These are phyloP conservation scores for Daldinia vernicosa DNA, from an alignment of 495 filamentous ascomycete genomes.

Conservation along the genomic window DNA sequence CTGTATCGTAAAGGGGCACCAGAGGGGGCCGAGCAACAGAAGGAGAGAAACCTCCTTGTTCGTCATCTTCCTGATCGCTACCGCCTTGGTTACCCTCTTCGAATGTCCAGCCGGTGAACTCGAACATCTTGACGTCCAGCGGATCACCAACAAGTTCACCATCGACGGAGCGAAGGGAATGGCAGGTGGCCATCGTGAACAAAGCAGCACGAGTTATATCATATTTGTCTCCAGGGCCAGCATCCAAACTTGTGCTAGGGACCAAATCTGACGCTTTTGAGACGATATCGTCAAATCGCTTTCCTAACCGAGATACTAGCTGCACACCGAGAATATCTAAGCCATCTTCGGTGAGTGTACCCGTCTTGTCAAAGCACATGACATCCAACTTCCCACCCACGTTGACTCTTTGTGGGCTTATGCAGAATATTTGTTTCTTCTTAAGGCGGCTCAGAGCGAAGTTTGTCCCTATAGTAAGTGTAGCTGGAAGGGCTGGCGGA, in stretches of 20 bases:
- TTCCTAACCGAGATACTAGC: conserved; percentile 70
- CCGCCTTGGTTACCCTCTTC: conserved; percentile 79
- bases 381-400: conserved; percentile 95
- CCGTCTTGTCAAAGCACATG: conserved; percentile 98
- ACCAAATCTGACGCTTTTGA: conserved; percentile 61
- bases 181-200: conserved; percentile 97
- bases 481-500: conserved; percentile 95
- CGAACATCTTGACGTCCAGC: conserved; percentile 98
- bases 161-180: conserved; percentile 87
- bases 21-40: conserved; percentile 85
- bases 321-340: conserved; percentile 92
- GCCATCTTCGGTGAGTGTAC: conserved; percentile 96
- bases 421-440: conserved; percentile 92
- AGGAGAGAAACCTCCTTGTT: conserved; percentile 73
- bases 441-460: conserved; percentile 90
- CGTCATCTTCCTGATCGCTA: conserved; percentile 66
- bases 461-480: conserved; percentile 93
- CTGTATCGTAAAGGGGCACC: conserved; percentile 64
- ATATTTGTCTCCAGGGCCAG: conserved; percentile 65
- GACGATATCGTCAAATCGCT: conserved; percentile 61
- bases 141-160: conserved; percentile 92
- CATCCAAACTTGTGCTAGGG: conserved; percentile 61
- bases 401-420: conserved; percentile 95
- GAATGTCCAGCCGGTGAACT: conserved; percentile 93
- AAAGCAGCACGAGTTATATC: conserved; percentile 74